Evolutionary conservation across 441 rosid genomes (phyloP).

Genomic region (Hypseocharis bilobata): DNA sequence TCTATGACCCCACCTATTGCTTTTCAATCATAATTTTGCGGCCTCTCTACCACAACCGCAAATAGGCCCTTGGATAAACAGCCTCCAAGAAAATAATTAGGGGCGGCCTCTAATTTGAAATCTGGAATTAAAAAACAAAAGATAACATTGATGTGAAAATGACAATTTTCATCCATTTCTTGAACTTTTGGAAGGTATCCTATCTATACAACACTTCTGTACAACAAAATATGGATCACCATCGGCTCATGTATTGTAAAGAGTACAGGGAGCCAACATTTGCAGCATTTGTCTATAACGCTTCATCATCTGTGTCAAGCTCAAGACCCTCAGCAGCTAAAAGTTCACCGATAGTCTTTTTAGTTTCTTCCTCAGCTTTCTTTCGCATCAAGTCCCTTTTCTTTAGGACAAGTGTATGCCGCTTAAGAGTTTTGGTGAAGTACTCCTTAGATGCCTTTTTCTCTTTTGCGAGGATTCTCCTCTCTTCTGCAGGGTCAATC

Average conservation of each 20-base stretch:
- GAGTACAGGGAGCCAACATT: neutral
- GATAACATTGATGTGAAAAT: neutral
- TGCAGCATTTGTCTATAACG: slow-evolving; percentile 16
- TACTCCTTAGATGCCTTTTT: slow-evolving; percentile 71
- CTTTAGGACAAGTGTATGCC: slow-evolving; percentile 74
- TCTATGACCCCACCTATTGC: too few species aligned
- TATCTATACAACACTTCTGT: neutral
- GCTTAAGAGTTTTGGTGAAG: slow-evolving; percentile 51
- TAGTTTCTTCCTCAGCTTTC: slow-evolving; percentile 72
- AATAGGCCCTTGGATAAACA: neutral
- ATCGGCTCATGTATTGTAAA: neutral
- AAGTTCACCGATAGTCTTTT: slow-evolving; percentile 47
- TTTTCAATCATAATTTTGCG: too few species aligned
- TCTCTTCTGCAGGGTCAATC: slow-evolving; percentile 89
- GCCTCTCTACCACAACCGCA: too few species aligned
- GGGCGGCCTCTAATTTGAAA: too few species aligned
- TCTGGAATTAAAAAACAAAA: neutral
- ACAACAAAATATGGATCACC: neutral
- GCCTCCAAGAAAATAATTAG: neutral
- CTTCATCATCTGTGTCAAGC: slow-evolving; percentile 53
- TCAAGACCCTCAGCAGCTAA: slow-evolving; percentile 87
- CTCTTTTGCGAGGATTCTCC: slow-evolving; percentile 66
- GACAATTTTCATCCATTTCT: neutral
- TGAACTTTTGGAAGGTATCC: neutral
- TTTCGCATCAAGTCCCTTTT: slow-evolving; percentile 85